Base-by-base conservation (phyloP, 352 stramenopile genomes). In the Phytopythium ostracodes region DNA sequence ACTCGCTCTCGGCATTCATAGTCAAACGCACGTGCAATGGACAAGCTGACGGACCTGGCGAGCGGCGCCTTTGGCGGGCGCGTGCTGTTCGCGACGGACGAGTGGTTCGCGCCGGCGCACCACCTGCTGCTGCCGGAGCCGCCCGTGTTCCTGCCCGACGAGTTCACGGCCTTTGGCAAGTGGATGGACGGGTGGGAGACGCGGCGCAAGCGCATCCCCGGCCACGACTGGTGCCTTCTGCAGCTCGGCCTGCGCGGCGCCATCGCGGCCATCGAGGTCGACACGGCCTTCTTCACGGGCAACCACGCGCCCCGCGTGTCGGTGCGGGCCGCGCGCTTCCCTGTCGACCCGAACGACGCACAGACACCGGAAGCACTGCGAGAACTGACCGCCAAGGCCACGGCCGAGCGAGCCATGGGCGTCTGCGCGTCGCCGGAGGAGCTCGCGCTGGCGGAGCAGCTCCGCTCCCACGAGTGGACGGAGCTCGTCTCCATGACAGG, bases 101-200 rank as follows among this genome's bases (percentile, higher is more conserved):
- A 95, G 56, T 96, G 89, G 89, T 98, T 98, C 67, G 95, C 92
- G 2, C 67, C 79, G 7, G 89, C 92, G 7, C 85, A 96, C 62
- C 88, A 83, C 55, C 57, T 98, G 52, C 73, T 98, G 20, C 72
- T 79, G 40, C 76, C 85, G 0, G 65, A 83, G 35, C 54, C 72
- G 35, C 91, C 94, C 0, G 70, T 92, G n/a, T 98, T 98, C 71
- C 86, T 96, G 56, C 68, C 84, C 0, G 84, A 98, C 67, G 81
- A 92, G 38, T 99, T 94, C 77, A 98, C 92, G 44, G 73, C 77
- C 56, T 97, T 93, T 59, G 91, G 93, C 62, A 98, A 98, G 71
- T 97, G 96, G 71, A 98, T 98, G 94, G 93, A 98, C 74, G 93
- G 94, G 18, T 98, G 94, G 94, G 96, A 98, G 72, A 97, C 93